Conservation (phyloP, 2,329 filamentous ascomycete species). For the Pseudocercospora cruenta region DNA sequence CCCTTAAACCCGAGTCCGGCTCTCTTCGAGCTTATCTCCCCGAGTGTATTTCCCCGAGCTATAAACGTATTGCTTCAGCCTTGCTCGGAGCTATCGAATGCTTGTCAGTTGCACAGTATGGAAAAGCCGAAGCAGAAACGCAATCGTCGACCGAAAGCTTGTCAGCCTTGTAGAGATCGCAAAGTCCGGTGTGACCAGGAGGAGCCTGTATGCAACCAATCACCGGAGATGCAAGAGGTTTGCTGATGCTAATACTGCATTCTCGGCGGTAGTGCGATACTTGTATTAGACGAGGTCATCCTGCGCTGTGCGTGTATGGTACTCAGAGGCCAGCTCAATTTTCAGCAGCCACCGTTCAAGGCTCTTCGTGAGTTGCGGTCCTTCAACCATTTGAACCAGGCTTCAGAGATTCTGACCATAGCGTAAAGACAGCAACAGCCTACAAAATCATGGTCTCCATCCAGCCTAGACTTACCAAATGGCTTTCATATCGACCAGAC, state of each 20-base stretch:
- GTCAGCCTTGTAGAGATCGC: conserved; percentile 11
- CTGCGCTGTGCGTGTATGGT: conserved; percentile 10
- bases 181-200: conserved; percentile 13
- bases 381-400: neutral
- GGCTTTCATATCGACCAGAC: neutral
- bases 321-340: neutral
- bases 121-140: conserved; percentile 6
- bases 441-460: neutral
- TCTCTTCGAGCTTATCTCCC: neutral
- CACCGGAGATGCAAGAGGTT: neutral
- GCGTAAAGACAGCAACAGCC: neutral
- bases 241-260: neutral
- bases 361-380: neutral
- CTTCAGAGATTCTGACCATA: neutral
- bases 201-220: neutral
- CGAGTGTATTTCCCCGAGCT: neutral
- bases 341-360: neutral
- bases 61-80: neutral
- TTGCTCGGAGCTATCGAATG: neutral
- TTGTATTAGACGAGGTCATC: conserved; percentile 7
- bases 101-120: neutral
- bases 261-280: neutral
- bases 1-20: neutral
- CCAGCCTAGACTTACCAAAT: neutral
- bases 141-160: conserved; percentile 15